A percentile compares a stretch with the other conserved stretches of the same genome.
Conservation (phyloP, 2,329 filamentous ascomycete genomes). For the Cercospora sojina region DNA sequence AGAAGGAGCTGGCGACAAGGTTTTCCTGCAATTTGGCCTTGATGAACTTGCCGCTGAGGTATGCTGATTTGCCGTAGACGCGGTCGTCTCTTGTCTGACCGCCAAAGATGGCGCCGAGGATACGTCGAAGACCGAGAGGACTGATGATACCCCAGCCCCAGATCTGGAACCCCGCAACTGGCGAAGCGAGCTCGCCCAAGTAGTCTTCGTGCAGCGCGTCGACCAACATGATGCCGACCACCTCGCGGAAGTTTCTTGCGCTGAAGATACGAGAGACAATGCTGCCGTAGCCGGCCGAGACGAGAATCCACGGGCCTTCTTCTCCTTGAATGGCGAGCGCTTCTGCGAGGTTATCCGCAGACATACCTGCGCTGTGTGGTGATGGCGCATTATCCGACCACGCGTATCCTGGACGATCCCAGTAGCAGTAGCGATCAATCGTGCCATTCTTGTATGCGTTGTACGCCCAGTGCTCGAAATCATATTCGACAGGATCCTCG, state of each 20-base stretch:
- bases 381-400: conserved; percentile 93
- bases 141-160: conserved; percentile 86
- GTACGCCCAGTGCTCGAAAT: conserved; percentile 77
- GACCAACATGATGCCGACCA: conserved; percentile 78
- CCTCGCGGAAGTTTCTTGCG: conserved; percentile 70
- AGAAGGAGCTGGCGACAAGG: conserved; percentile 79
- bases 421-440: conserved; percentile 89
- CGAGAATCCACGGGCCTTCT: conserved; percentile 82
- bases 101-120: conserved; percentile 76
- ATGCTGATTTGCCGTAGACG: conserved; percentile 75
- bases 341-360: conserved; percentile 84
- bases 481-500: conserved; percentile 73
- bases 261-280: conserved; percentile 91
- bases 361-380: conserved; percentile 88
- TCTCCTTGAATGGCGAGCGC: conserved; percentile 78
- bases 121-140: conserved; percentile 78
- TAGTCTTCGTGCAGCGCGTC: conserved; percentile 89
- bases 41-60: conserved; percentile 78
- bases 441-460: conserved; percentile 73
- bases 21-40: conserved; percentile 93
- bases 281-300: conserved; percentile 81
- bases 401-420: conserved; percentile 84
- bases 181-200: conserved; percentile 64
- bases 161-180: conserved; percentile 74
- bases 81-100: conserved; percentile 80